These are phyloP conservation scores for Spirogloea muscicola DNA, from an alignment of 139 green algal species.

Conservation along the genomic window DNA sequence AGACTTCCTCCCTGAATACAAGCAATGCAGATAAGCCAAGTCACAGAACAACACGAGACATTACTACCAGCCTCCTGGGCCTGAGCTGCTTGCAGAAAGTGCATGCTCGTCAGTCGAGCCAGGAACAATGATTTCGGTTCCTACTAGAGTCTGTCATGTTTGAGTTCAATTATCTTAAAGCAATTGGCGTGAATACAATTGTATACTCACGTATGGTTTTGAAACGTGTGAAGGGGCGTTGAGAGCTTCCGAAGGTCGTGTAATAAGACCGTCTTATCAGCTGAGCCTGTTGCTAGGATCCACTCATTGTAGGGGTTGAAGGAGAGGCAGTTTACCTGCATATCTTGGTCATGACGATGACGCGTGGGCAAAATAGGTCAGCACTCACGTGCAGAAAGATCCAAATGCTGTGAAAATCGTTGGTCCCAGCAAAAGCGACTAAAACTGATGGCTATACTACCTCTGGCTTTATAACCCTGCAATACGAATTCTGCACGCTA, in stretches of 20 bases:
- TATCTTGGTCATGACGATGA: not conserved
- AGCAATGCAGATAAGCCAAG: not conserved
- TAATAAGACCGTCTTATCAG: conserved; percentile 81
- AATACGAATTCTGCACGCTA: not conserved
- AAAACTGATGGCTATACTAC: not conserved
- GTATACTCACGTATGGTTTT: conserved; percentile 63
- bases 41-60: not conserved
- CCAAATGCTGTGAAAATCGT: not conserved
- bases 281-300: conserved; percentile 89
- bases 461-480: not conserved
- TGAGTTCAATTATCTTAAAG: not conserved
- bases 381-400: not conserved
- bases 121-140: not conserved
- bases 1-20: conserved; percentile 82
- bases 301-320: conserved; percentile 98
- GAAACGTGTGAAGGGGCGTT: conserved; percentile 86
- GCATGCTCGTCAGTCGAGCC: no score
- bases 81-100: no score
- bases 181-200: not conserved
- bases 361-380: not conserved
- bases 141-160: not conserved
- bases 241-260: conserved; percentile 90
- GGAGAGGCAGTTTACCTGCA: conserved; percentile 89
- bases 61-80: no score
- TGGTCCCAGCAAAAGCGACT: not conserved